phyloP scores from a whole-genome alignment of 2,329 filamentous ascomycete genomes.

The Dendryphion nanum region DNA sequence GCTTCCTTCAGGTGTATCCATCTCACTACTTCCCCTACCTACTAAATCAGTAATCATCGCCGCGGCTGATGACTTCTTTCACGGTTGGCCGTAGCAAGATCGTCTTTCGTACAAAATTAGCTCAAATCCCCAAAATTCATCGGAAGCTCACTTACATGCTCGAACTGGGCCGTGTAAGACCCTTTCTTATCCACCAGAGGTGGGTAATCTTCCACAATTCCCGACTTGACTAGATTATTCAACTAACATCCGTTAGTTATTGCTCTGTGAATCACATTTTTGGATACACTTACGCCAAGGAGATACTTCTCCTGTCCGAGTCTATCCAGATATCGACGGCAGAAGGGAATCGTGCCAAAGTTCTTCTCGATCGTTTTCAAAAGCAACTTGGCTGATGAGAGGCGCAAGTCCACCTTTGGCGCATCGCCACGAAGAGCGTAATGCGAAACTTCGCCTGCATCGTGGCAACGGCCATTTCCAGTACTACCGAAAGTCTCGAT shows the following conservation, averaged over 20 bases:
- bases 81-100: constrained; percentile 48
- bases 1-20: no score
- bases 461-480: constrained; percentile 80
- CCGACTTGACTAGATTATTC: constrained; percentile 78
- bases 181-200: constrained; percentile 90
- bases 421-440: constrained; percentile 76
- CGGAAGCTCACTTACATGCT: constrained; percentile 71
- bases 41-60: constrained; percentile 80
- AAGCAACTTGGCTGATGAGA: constrained; percentile 80
- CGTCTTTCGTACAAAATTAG: constrained; percentile 17
- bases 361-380: constrained; percentile 93
- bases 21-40: no score
- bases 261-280: no score
- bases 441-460: constrained; percentile 88
- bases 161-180: constrained; percentile 90
- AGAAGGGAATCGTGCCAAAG: constrained; percentile 90
- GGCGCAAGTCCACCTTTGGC: constrained; percentile 70
- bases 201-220: constrained; percentile 87
- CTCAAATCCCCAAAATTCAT: constrained; percentile 8
- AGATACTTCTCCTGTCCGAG: constrained; percentile 95
- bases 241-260: no score
- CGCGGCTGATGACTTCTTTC: constrained; percentile 84
- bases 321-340: constrained; percentile 84
- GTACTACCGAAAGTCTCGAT: constrained; percentile 97
- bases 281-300: no score